Conservation (phyloP, 2,329 filamentous ascomycete genomes). For the Neonectria hederae region DNA sequence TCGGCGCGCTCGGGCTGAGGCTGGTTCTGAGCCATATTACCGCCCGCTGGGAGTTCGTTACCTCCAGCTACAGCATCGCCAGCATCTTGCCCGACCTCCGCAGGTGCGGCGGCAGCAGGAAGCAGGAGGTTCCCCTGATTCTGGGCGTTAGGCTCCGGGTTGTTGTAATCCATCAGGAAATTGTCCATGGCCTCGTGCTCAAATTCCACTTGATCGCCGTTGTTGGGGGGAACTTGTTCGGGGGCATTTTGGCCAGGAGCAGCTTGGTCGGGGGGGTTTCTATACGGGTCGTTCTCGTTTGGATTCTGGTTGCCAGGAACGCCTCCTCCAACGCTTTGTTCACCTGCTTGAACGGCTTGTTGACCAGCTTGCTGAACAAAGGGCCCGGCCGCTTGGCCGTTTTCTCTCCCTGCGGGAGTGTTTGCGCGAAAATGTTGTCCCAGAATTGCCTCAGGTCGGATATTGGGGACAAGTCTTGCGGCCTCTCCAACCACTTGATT, state of each 20-base stretch:
- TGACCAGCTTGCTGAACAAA: background rate
- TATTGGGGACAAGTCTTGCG: background rate
- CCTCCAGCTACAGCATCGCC: background rate
- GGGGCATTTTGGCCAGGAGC: background rate
- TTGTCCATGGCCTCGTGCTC: background rate
- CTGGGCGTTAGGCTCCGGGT: background rate
- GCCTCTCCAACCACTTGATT: background rate
- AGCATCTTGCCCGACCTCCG: too few species aligned
- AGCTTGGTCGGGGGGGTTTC: background rate
- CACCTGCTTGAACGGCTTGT: background rate
- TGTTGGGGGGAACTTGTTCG: background rate
- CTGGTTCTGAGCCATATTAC: background rate
- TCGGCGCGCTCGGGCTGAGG: background rate
- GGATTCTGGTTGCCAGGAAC: background rate
- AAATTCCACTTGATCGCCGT: background rate
- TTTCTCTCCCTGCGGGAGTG: background rate
- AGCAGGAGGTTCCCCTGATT: background rate
- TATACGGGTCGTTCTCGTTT: background rate
- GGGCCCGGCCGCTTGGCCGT: background rate
- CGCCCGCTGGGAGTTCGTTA: background rate
- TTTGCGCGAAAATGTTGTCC: background rate
- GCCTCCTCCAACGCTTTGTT: background rate
- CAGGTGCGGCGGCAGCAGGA: background rate
- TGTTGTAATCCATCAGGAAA: background rate
- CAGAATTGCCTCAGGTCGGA: background rate